Base-by-base conservation (phyloP, 305 asterid genomes). In the Rubia tinctorum region DNA sequence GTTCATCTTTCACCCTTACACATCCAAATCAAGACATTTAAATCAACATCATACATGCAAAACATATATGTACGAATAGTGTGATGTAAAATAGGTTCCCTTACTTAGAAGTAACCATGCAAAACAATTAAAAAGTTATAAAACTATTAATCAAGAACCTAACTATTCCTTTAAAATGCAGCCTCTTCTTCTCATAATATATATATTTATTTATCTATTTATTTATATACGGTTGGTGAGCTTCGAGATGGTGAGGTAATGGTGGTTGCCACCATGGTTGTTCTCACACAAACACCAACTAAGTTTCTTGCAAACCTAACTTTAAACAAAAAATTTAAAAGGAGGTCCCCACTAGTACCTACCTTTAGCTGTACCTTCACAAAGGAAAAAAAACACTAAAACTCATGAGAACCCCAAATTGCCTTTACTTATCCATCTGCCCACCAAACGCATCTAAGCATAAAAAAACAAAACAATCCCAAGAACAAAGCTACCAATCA, bases 291-390 rank as follows among this genome's bases (percentile, higher is more conserved):
- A 61, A 49, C 49, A 69, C 76, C 76, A 78, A 73, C 76, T 71
- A 62, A 75, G 78, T 15, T 9, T 80, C 76, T 76, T 71, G 82
- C 83, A 65, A 84, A 81, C 88, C 66, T 59, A 77, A 68, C 82
- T 44, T 84, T 79, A 86, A 78, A 85, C 82, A 77, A 27, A 59
- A 59, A 71, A 11, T 27, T 80, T 27, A 2, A 27, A 42, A 56
- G 61, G 53, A 73, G 76, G 91, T 76, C 66, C 90, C 92, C 91
- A 87, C 90, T 13, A 7, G 56, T 77, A 87, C 93, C 96, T 79
- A 86, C 85, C 90, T 87, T 75, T 87, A 73, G 88, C 81, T 85
- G 87, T 83, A 84, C 30, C 78, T 78, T 84, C 82, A 60, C 86
- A 78, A 78, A 80, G 7, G 34, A 30, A 18, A 34, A 14, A 14